Evolutionary conservation across 2,329 filamentous ascomycete species (phyloP), one percentile per base, ranked within the genome.

Genomic region (Venturia effusa): DNA sequence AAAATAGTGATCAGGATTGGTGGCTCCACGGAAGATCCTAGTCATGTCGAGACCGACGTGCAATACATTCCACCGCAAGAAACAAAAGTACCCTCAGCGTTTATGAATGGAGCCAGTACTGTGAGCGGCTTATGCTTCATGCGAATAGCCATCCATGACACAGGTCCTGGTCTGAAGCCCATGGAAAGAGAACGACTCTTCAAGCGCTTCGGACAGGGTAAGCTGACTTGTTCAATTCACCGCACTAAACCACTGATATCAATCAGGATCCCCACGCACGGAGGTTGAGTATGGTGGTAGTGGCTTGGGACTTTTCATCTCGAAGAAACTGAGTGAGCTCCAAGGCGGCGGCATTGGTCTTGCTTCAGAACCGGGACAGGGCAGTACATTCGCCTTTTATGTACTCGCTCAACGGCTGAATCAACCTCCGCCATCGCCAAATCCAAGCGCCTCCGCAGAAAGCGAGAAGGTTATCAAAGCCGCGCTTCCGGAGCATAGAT

Each of bases 321-420:
- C 82, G 59, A 80, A 85, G 22, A 80, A 86, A 45, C 78, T 90
- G 15, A 85, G 84, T 1, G 86, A 89, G 69, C 77, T 89, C 41
- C 86, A 88, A 67, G 85, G 86, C n/a, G 88, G 88, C 1, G 81
- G 84, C 51, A 88, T 90, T 43, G 87, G 86, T 0, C 84, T 89
- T 7, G 77, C 79, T 1, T 87, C 85, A 0, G 71, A 78, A 55
- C 79, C 80, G 65, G 84, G 81, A 8, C 71, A 80, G 13, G 86
- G 86, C 40, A 86, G 84, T 68, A 86, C 81, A 1, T 88, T 89
- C 73, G 84, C 81, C 41, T 88, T 89, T 70, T 88, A 87, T 70
- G 79, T 88, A 70, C 83, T 84, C 68, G 34, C 59, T 13, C 24
- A 43, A 22, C 24, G 43, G 17, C n/a, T 45, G 7, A 17, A 19